Base-by-base conservation (phyloP, 2,329 filamentous ascomycete species). In the Cladosporium sp. region DNA sequence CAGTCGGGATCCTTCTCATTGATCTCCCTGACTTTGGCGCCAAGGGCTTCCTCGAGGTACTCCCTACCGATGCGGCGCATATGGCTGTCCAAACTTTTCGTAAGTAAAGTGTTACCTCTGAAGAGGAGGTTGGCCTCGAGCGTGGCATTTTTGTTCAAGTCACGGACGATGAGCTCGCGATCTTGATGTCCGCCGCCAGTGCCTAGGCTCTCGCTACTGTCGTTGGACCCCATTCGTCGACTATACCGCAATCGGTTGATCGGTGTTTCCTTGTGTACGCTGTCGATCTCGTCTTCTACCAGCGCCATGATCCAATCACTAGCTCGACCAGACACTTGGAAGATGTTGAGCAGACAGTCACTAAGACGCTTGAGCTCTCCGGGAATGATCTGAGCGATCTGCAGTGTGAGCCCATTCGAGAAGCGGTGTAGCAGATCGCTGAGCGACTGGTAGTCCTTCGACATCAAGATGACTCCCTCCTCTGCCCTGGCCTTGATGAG, bases 271-370 rank as follows among this genome's bases (percentile, higher is more conserved):
- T 85, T 94, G 49, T 89, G 82, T 15, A 93, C 84, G 0, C 92
- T 92, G 62, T 97, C 93, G 51, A 98, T 97, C 67, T 98, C 93
- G 63, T 97, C 92, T 67, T 98, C 93, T 0, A 96, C 88, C 35
- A 98, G 74, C 2, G 88, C 84, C 76, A 89, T 93, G 18, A 98
- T 78, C 93, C 93, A 98, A 52, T 96, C 89, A 38, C 79, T 79
- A 2, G 88, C 86, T 32, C 82, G 81, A 0, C 88, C 89, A 2
- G 90, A 92, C 3, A 95, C 91, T 64, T 98, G 93, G 61, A 92
- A 98, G 46, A 98, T 95, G 65, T 97, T 94, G 55, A 97, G 73
- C 32, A 97, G 81, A 22, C 86, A 83, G 63, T 96, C 91, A 2
- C 90, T 87, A 7, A 97, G 69, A n/a, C 82, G 78, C 47, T 86